These are phyloP conservation scores for Scleroderma citrinum DNA, from an alignment of 768 basidiomycete genomes.

Conservation along the genomic window DNA sequence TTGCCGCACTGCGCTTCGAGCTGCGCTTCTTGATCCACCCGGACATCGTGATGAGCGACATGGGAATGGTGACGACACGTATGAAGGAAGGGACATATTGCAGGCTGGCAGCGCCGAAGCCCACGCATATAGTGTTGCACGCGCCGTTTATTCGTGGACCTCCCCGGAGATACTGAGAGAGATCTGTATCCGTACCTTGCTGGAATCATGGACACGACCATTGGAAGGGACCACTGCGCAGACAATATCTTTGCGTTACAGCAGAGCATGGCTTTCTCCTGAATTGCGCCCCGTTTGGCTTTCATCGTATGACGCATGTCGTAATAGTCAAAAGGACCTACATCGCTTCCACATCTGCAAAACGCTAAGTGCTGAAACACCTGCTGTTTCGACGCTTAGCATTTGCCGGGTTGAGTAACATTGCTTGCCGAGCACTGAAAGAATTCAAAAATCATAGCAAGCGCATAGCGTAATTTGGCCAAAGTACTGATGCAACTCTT, in stretches of 20 bases:
- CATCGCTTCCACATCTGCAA: too few relatives aligned
- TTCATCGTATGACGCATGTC: constrained; percentile 22
- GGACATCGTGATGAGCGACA: not conserved
- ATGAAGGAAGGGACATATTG: constrained; percentile 8
- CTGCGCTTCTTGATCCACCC: constrained; percentile 9
- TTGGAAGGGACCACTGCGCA: not conserved
- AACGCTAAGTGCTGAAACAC: too few relatives aligned
- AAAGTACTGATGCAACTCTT: too few relatives aligned
- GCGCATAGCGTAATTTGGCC: too few relatives aligned
- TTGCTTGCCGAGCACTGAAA: too few relatives aligned
- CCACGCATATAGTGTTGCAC: constrained; percentile 6
- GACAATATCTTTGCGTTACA: constrained; percentile 16
- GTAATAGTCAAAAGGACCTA: constrained; percentile 1
- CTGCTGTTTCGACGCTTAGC: too few relatives aligned
- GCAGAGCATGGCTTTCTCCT: constrained; percentile 22
- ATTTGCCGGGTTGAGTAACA: too few relatives aligned
- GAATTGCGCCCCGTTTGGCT: constrained; percentile 21
- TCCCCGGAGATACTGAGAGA: not conserved
- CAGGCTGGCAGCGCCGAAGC: not conserved
- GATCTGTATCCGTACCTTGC: not conserved
- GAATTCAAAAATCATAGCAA: too few relatives aligned
- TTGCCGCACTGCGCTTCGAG: constrained; percentile 9
- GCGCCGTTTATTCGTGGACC: constrained; percentile 3
- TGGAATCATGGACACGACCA: not conserved
- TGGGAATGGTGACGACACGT: constrained; percentile 1